Evolutionary conservation across 371 early-diverging fungal species (phyloP).

Genomic region (Mucor mucedo): DNA sequence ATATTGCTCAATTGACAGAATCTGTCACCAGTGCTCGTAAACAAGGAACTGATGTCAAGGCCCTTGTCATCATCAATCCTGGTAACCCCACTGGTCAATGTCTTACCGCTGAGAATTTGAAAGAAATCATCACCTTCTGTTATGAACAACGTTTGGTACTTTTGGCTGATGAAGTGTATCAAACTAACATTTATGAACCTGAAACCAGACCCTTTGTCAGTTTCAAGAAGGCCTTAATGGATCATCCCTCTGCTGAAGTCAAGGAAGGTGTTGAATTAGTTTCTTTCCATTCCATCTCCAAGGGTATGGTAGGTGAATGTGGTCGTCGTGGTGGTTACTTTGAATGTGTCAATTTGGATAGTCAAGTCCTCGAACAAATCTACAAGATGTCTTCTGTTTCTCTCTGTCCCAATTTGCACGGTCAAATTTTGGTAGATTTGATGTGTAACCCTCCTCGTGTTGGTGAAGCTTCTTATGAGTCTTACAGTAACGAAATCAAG

Average conservation of each 20-base stretch:
- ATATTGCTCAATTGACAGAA: slow-evolving; percentile 61
- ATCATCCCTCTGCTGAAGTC: slow-evolving; percentile 39
- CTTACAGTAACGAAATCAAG: slow-evolving; percentile 74
- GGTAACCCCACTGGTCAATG: slow-evolving; percentile 96
- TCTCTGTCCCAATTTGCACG: slow-evolving; percentile 90
- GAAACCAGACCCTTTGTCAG: slow-evolving; percentile 85
- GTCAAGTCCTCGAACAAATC: slow-evolving; percentile 75
- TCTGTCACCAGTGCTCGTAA: slow-evolving; percentile 63
- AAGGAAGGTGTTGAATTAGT: slow-evolving; percentile 72
- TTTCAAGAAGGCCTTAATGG: slow-evolving; percentile 86
- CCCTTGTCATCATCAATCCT: slow-evolving; percentile 94
- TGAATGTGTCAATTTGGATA: slow-evolving; percentile 88
- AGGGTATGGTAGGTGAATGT: slow-evolving; percentile 98
- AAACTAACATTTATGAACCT: slow-evolving; percentile 88
- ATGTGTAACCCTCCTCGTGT: slow-evolving; percentile 91
- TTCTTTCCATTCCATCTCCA: slow-evolving; percentile 95
- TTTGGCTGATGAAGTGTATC: slow-evolving; percentile 97
- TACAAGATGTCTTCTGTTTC: slow-evolving; percentile 94
- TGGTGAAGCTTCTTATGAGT: slow-evolving; percentile 81
- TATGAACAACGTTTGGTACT: slow-evolving; percentile 75
- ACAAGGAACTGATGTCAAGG: slow-evolving; percentile 83
- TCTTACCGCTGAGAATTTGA: slow-evolving; percentile 76
- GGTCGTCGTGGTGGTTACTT: slow-evolving; percentile 98
- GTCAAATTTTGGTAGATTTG: slow-evolving; percentile 87
- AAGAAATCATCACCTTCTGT: slow-evolving; percentile 83